Conservation (phyloP, 192 early-diverging fungal species). For the Backusella liffmaniae region DNA sequence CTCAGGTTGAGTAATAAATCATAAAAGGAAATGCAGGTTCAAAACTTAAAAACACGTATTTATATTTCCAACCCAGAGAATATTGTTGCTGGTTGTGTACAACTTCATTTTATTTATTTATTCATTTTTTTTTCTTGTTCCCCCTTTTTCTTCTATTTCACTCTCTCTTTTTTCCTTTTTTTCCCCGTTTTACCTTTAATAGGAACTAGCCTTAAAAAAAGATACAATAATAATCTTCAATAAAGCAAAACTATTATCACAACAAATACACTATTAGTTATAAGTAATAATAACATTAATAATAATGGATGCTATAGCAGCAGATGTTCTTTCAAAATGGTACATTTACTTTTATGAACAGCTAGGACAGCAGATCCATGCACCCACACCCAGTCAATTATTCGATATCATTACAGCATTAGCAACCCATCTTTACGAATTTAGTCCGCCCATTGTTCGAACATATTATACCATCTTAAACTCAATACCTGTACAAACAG, state of each 20-base stretch:
- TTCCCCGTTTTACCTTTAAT: not conserved
- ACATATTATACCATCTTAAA: slow-evolving; percentile 10
- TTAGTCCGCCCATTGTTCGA: slow-evolving; percentile 11
- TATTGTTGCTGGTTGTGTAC: no score
- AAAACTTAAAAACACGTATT: not conserved
- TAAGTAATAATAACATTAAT: not conserved
- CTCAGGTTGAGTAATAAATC: no score
- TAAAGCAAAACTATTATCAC: not conserved
- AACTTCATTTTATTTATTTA: not conserved
- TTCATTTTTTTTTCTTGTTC: not conserved
- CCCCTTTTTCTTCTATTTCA: not conserved
- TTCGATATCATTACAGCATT: not conserved
- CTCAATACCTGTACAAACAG: slow-evolving; percentile 27
- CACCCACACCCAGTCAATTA: slow-evolving; percentile 2
- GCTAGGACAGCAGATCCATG: not conserved
- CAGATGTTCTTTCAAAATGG: slow-evolving; percentile 15
- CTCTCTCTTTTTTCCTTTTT: not conserved
- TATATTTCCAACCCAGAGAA: not conserved
- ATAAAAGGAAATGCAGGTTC: no score
- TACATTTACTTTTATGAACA: slow-evolving; percentile 22
- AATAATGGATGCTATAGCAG: slow-evolving; percentile 5
- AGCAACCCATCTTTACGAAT: not conserved
- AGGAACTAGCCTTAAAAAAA: not conserved
- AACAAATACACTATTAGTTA: not conserved
- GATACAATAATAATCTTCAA: not conserved